A percentile compares a stretch with the other conserved stretches of the same genome.
These are phyloP conservation scores for Conticribra guillardii DNA, from an alignment of 108 stramenopile species.

Conservation along the genomic window DNA sequence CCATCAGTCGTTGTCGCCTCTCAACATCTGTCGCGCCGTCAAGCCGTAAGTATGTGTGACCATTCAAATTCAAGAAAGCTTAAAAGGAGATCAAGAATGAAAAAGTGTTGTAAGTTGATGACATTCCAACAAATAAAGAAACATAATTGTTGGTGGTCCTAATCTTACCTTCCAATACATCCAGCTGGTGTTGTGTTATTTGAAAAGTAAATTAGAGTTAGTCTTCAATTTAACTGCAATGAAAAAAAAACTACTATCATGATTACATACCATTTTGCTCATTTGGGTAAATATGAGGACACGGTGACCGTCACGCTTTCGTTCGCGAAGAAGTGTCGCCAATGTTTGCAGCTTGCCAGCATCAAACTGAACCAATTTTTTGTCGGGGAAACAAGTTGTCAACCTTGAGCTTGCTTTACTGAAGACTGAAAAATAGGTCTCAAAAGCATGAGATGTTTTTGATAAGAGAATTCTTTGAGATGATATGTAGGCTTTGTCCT, in stretches of 20 bases:
- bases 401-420: slow-evolving; percentile 59
- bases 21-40: slow-evolving; percentile 91
- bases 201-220: background rate
- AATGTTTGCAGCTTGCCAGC: slow-evolving; percentile 97
- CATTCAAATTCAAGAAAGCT: slow-evolving; percentile 88
- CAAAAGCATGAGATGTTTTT: slow-evolving; percentile 37
- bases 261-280: slow-evolving; percentile 76
- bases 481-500: slow-evolving; percentile 2
- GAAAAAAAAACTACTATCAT: too few species aligned
- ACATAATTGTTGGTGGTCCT: background rate
- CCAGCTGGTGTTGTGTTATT: slow-evolving; percentile 46
- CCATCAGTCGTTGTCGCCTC: slow-evolving; percentile 92
- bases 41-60: slow-evolving; percentile 83
- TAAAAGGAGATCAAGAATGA: background rate
- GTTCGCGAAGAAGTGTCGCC: slow-evolving; percentile 79
- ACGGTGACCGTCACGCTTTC: slow-evolving; percentile 88
- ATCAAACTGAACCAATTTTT: slow-evolving; percentile 94
- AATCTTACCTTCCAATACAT: slow-evolving; percentile 76
- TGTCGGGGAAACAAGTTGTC: slow-evolving; percentile 92
- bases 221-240: background rate
- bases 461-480: slow-evolving; percentile 19
- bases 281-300: slow-evolving; percentile 98
- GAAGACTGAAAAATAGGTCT: slow-evolving; percentile 54
- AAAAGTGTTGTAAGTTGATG: background rate
- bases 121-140: too few species aligned